Evolutionary conservation across 129 eudicot species (phyloP).

Genomic region (Flaveria brownii): DNA sequence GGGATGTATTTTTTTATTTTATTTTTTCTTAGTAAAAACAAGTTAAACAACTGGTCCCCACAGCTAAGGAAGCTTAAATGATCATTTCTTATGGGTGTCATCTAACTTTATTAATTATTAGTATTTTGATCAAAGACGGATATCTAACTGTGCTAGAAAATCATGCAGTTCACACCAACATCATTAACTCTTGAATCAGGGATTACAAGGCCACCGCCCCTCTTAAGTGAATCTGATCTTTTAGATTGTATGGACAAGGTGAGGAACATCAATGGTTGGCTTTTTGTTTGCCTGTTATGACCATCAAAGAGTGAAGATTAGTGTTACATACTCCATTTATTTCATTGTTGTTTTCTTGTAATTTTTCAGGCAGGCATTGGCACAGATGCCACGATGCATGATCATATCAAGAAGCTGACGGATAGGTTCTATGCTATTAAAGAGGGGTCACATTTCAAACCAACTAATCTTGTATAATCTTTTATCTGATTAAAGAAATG

Average conservation of each 20-base stretch:
- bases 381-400: conserved; percentile 99
- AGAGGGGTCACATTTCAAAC: conserved; percentile 79
- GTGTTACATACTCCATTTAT: neutral
- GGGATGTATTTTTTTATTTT: neutral
- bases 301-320: neutral
- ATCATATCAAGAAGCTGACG: conserved; percentile 91
- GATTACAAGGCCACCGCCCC: conserved; percentile 92
- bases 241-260: conserved; percentile 93
- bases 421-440: conserved; percentile 97
- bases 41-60: neutral
- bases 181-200: conserved; percentile 86
- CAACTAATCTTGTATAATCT: conserved; percentile 76
- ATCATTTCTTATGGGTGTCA: conserved; percentile 13
- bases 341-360: neutral
- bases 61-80: conserved; percentile 19
- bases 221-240: conserved; percentile 96
- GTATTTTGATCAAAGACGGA: conserved; percentile 18
- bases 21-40: neutral
- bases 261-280: conserved; percentile 16
- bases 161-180: conserved; percentile 81
- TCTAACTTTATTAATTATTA: neutral
- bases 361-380: conserved; percentile 83
- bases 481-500: conserved; percentile 18
- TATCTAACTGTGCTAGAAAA: conserved; percentile 24
- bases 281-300: neutral